Percentiles rank a stretch among this genome's conserved stretches.
Evolutionary conservation across 345 rosid genomes (phyloP).

Genomic region (Moringa oleifera): DNA sequence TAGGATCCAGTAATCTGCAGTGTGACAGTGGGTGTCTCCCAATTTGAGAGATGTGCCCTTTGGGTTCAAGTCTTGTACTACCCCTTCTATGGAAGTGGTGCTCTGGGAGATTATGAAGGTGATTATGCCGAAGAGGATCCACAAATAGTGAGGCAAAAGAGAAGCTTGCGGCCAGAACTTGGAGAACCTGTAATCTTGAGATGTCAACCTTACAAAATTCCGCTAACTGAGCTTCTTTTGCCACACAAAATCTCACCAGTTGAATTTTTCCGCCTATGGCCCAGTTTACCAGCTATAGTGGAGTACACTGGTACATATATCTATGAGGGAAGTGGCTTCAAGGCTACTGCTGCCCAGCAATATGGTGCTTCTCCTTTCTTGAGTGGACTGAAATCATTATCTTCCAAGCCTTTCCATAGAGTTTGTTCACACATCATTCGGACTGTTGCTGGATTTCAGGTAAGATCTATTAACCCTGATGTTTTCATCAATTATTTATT

Average conservation of each 20-base stretch:
- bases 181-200: conserved; percentile 96
- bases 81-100: conserved; percentile 91
- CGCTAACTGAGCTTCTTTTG: conserved; percentile 89
- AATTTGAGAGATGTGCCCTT: conserved; percentile 89
- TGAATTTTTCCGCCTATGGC: conserved; percentile 98
- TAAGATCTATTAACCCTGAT: conserved; percentile 15
- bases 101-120: conserved; percentile 72
- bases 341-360: conserved; percentile 98
- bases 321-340: conserved; percentile 97
- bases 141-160: conserved; percentile 71
- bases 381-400: conserved; percentile 81
- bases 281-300: conserved; percentile 89
- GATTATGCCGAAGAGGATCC: conserved; percentile 90
- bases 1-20: conserved; percentile 93
- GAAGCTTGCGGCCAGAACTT: conserved; percentile 77
- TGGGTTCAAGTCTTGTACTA: conserved; percentile 97
- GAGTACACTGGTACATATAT: conserved; percentile 83
- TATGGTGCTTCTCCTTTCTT: conserved; percentile 93
- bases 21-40: conserved; percentile 93
- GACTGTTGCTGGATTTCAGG: conserved; percentile 99
- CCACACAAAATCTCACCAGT: conserved; percentile 95
- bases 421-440: conserved; percentile 92
- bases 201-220: conserved; percentile 96
- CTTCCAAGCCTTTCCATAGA: conserved; percentile 88
- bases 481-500: background rate